Conservation (phyloP, 2,329 filamentous ascomycete genomes). For the Ascosphaera acerosa region DNA sequence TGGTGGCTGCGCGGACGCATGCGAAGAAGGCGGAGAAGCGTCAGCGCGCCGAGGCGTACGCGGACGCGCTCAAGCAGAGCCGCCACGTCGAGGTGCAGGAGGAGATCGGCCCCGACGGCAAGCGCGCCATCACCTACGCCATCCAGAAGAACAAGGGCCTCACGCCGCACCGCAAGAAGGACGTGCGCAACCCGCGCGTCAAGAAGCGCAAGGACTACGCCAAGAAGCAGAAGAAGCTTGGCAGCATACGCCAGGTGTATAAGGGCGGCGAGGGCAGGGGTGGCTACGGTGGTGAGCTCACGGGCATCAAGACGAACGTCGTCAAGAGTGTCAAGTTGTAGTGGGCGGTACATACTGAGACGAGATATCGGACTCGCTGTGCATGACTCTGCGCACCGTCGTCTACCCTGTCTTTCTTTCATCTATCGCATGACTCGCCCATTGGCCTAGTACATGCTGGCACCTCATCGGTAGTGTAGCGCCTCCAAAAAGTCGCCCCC, state of each 20-base stretch:
- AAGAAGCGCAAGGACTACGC: constrained; percentile 97
- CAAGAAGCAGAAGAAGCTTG: constrained; percentile 91
- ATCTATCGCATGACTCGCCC: too few relatives aligned
- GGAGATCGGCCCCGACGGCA: constrained; percentile 54
- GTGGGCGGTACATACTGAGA: too few relatives aligned
- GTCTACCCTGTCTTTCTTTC: too few relatives aligned
- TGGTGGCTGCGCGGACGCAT: constrained; percentile 38
- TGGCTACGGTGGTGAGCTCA: constrained; percentile 74
- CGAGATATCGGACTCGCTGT: too few relatives aligned
- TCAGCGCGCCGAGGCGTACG: constrained; percentile 33
- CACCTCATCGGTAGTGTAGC: too few relatives aligned
- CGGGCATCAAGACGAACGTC: constrained; percentile 82
- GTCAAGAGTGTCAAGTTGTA: constrained; percentile 86
- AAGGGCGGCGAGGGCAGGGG: constrained; percentile 63
- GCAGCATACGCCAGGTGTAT: constrained; percentile 62
- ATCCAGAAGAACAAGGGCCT: constrained; percentile 98
- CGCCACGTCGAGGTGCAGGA: constrained; percentile 39
- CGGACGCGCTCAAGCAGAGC: constrained; percentile 28
- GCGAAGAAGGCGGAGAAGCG: constrained; percentile 47
- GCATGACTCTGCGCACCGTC: too few relatives aligned
- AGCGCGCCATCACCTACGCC: constrained; percentile 73
- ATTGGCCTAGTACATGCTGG: too few relatives aligned
- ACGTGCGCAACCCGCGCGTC: constrained; percentile 77
- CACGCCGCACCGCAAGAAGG: constrained; percentile 74
- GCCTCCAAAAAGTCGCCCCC: too few relatives aligned